A percentile compares a stretch with the other conserved stretches of the same genome.
Conservation (phyloP, 2,329 filamentous ascomycete species). For the Sporothrix brunneoviolacea region DNA sequence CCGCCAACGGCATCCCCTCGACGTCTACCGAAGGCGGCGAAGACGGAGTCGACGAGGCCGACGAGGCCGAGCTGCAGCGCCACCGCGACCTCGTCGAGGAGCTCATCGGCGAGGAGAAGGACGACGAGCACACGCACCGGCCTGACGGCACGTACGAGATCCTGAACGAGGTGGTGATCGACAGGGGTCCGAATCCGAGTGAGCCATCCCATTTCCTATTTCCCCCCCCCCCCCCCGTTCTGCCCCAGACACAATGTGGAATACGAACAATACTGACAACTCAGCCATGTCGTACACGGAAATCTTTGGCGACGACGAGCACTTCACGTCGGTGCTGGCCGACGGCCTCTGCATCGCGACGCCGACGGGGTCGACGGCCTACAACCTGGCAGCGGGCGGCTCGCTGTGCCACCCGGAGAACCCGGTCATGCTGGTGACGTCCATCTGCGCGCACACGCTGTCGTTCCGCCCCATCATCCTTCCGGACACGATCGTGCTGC, state of each 20-base stretch:
- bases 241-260: neutral
- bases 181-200: constrained; percentile 89
- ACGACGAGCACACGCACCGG: constrained; percentile 76
- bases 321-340: constrained; percentile 88
- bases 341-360: constrained; percentile 93
- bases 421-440: constrained; percentile 87
- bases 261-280: no score
- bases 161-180: constrained; percentile 93
- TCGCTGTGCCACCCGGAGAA: constrained; percentile 94
- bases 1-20: no score
- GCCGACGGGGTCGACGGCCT: constrained; percentile 89
- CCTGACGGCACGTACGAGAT: constrained; percentile 85
- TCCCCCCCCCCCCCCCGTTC: neutral
- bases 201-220: constrained; percentile 30
- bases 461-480: constrained; percentile 96
- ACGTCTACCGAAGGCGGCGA: neutral
- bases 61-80: constrained; percentile 33
- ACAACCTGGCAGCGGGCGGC: constrained; percentile 92
- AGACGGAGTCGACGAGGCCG: constrained; percentile 22
- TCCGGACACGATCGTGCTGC: constrained; percentile 89
- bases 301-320: constrained; percentile 89
- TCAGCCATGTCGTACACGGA: constrained; percentile 80
- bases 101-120: constrained; percentile 76
- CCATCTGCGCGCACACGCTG: constrained; percentile 90
- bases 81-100: constrained; percentile 73